These are phyloP conservation scores for Leccinum rimulosum DNA, from an alignment of 768 basidiomycete species.

Conservation along the genomic window DNA sequence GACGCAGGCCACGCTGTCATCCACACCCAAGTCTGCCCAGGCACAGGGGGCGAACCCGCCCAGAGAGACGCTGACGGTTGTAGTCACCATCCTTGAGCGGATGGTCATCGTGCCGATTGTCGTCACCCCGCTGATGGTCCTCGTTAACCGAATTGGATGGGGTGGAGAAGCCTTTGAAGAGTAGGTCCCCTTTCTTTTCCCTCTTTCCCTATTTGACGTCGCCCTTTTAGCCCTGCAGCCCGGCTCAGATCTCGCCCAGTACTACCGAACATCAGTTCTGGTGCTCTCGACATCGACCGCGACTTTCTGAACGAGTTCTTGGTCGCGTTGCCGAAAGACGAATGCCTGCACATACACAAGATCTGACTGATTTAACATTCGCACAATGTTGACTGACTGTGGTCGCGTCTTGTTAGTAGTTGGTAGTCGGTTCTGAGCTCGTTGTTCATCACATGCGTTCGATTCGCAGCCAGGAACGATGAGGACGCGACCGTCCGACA, in stretches of 20 bases:
- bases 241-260: conserved; percentile 43
- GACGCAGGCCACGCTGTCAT: background rate
- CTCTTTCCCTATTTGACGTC: background rate
- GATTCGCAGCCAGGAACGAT: conserved; percentile 34
- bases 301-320: conserved; percentile 44
- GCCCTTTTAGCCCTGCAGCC: conserved; percentile 44
- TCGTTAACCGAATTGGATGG: conserved; percentile 51
- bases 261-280: conserved; percentile 49
- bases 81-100: conserved; percentile 74
- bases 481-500: conserved; percentile 16
- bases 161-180: conserved; percentile 59
- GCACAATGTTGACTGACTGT: background rate
- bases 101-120: conserved; percentile 86
- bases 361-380: conserved; percentile 30
- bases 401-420: conserved; percentile 41
- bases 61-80: conserved; percentile 80
- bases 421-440: conserved; percentile 47
- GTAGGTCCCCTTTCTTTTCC: conserved; percentile 51
- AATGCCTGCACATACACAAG: conserved; percentile 49
- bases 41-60: conserved; percentile 23
- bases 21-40: background rate
- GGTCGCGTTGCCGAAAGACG: conserved; percentile 43
- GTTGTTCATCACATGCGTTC: conserved; percentile 48
- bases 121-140: conserved; percentile 72
- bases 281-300: conserved; percentile 49